Percentiles rank a stretch among this genome's conserved stretches.
Conservation (phyloP, 352 stramenopile species). For the Pythium utonaiense region DNA sequence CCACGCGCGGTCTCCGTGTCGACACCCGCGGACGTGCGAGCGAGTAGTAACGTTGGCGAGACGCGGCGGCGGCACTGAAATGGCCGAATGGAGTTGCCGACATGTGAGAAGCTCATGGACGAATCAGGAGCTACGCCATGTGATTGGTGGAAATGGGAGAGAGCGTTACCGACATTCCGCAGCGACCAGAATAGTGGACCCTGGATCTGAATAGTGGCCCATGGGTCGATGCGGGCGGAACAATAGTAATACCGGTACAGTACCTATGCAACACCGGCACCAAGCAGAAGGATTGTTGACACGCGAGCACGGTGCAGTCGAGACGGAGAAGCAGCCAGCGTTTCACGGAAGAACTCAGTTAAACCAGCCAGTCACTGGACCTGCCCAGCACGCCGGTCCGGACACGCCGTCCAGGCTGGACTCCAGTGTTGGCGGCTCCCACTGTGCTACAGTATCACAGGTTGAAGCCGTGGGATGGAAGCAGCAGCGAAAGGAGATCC, state of each 20-base stretch:
- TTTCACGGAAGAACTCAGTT: background rate
- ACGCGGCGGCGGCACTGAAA: background rate
- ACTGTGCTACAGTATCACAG: background rate
- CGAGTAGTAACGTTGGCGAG: background rate
- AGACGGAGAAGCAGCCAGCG: too few relatives aligned
- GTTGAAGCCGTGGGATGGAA: conserved; percentile 1
- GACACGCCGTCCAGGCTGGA: too few relatives aligned
- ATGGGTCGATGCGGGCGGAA: too few relatives aligned
- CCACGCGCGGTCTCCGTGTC: background rate
- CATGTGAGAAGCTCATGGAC: background rate
- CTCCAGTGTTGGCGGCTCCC: background rate
- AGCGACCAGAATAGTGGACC: conserved; percentile 6
- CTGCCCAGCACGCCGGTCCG: too few relatives aligned
- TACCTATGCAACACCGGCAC: background rate
- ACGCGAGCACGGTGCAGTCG: too few relatives aligned
- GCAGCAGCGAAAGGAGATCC: too few relatives aligned
- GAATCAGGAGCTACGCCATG: background rate
- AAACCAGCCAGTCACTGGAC: too few relatives aligned
- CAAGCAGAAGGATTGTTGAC: background rate
- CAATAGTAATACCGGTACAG: too few relatives aligned
- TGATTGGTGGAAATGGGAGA: conserved; percentile 12
- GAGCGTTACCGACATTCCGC: conserved; percentile 2
- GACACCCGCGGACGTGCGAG: too few relatives aligned
- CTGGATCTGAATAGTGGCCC: background rate
- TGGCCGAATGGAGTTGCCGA: background rate